Evolutionary conservation across 1,139 yeast species (phyloP).

Genomic region (Blastobotrys aristatus): DNA sequence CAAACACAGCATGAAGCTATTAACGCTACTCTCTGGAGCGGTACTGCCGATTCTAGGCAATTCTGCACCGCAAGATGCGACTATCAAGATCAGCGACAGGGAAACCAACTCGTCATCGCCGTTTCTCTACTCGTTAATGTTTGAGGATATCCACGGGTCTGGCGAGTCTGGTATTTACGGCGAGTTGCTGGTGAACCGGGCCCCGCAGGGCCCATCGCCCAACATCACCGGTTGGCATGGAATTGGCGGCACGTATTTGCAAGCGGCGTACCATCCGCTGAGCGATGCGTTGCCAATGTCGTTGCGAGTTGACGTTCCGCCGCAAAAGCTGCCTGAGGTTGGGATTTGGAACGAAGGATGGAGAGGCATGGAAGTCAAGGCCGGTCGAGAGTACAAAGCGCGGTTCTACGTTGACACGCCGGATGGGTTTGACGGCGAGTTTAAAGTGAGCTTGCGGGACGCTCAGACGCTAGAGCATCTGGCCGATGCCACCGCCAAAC

Average conservation of each 20-base stretch:
- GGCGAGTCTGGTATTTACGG: conserved; percentile 13
- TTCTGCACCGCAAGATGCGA: background rate
- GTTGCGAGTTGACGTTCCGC: conserved; percentile 1
- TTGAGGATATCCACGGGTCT: conserved; percentile 12
- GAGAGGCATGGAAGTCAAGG: conserved; percentile 10
- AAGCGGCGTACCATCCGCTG: conserved; percentile 1
- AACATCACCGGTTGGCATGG: conserved; percentile 8
- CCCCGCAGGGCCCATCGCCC: conserved; percentile 10
- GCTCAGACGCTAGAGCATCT: background rate
- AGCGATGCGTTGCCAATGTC: conserved; percentile 4
- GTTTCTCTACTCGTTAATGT: conserved; percentile 10
- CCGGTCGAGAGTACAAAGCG: conserved; percentile 12
- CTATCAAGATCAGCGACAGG: conserved; percentile 2
- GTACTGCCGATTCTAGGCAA: background rate
- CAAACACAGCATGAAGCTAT: background rate
- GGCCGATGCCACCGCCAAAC: conserved; percentile 6
- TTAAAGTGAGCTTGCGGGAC: conserved; percentile 8
- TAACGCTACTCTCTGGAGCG: background rate
- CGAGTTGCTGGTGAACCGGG: conserved; percentile 12
- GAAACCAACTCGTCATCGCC: conserved; percentile 12
- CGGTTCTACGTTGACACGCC: conserved; percentile 13
- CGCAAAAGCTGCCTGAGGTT: conserved; percentile 5
- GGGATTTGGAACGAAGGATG: conserved; percentile 14
- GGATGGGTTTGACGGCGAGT: conserved; percentile 7
- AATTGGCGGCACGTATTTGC: conserved; percentile 4